phyloP scores from a whole-genome alignment of 1,139 yeast species.

The Blastobotrys illinoisensis region DNA sequence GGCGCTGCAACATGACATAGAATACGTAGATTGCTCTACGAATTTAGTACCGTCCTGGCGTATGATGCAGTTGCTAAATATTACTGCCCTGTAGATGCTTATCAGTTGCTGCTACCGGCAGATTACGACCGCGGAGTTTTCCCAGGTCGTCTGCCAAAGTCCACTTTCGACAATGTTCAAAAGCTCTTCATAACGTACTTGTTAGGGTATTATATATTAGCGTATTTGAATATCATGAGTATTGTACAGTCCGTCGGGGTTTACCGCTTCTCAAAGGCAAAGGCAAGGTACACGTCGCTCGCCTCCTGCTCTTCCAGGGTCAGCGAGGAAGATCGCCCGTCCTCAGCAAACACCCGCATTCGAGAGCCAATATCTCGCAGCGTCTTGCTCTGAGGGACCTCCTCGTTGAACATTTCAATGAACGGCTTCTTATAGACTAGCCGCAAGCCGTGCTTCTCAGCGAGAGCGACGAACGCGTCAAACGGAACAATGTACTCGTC shows the following conservation, averaged over 20 bases:
- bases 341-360: constrained; percentile 41
- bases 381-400: constrained; percentile 60
- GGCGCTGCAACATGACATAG: neutral
- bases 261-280: constrained; percentile 63
- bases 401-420: constrained; percentile 74
- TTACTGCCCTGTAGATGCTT: too few relatives aligned
- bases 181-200: too few relatives aligned
- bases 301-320: constrained; percentile 77
- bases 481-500: constrained; percentile 98
- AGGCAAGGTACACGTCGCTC: constrained; percentile 74
- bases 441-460: constrained; percentile 76
- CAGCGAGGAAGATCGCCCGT: constrained; percentile 86
- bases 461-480: constrained; percentile 73
- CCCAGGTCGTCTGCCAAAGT: too few relatives aligned
- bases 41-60: too few relatives aligned
- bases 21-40: neutral
- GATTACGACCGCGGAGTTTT: too few relatives aligned
- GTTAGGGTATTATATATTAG: neutral
- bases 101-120: too few relatives aligned
- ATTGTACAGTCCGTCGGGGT: neutral
- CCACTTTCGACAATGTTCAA: too few relatives aligned
- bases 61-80: too few relatives aligned
- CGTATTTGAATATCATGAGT: neutral
- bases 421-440: constrained; percentile 72
- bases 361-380: constrained; percentile 66